Percentiles rank a stretch among this genome's conserved stretches.
phyloP scores from a whole-genome alignment of 2,329 filamentous ascomycete species.

The Cytospora piceicola region DNA sequence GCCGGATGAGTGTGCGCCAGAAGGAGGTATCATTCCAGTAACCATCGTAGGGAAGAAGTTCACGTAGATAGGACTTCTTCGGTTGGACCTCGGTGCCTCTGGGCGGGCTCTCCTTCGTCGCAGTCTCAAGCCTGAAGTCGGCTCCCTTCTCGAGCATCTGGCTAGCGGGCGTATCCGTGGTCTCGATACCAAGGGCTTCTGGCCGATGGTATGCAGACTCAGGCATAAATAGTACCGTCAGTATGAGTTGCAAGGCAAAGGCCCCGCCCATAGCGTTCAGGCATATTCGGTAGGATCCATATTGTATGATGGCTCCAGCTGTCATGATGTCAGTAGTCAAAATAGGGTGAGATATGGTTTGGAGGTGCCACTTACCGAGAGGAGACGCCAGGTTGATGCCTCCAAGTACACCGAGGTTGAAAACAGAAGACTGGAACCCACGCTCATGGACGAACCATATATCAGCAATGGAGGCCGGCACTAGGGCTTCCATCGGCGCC shows the following conservation, averaged over 20 bases:
- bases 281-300: slow-evolving; percentile 40
- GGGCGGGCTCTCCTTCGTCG: neutral
- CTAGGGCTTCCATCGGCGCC: slow-evolving; percentile 45
- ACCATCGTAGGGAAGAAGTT: slow-evolving; percentile 43
- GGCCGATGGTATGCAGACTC: slow-evolving; percentile 43
- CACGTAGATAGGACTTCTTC: slow-evolving; percentile 35
- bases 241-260: slow-evolving; percentile 42
- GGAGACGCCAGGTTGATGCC: slow-evolving; percentile 47
- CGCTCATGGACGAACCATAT: slow-evolving; percentile 50
- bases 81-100: slow-evolving; percentile 26
- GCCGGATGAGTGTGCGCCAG: slow-evolving; percentile 42
- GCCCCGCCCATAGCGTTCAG: slow-evolving; percentile 47
- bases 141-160: slow-evolving; percentile 30
- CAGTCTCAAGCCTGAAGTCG: slow-evolving; percentile 29
- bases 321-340: slow-evolving; percentile 2
- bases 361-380: slow-evolving; percentile 38
- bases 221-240: slow-evolving; percentile 49
- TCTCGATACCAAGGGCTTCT: slow-evolving; percentile 42
- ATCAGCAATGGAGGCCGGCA: slow-evolving; percentile 46
- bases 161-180: slow-evolving; percentile 32
- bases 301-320: slow-evolving; percentile 46
- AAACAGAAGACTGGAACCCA: slow-evolving; percentile 45
- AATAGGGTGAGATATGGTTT: neutral
- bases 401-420: slow-evolving; percentile 47
- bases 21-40: slow-evolving; percentile 44